A percentile compares a stretch with the other conserved stretches of the same genome.
These are phyloP conservation scores for Lantana camara DNA, from an alignment of 257 asterid genomes.

Conservation along the genomic window DNA sequence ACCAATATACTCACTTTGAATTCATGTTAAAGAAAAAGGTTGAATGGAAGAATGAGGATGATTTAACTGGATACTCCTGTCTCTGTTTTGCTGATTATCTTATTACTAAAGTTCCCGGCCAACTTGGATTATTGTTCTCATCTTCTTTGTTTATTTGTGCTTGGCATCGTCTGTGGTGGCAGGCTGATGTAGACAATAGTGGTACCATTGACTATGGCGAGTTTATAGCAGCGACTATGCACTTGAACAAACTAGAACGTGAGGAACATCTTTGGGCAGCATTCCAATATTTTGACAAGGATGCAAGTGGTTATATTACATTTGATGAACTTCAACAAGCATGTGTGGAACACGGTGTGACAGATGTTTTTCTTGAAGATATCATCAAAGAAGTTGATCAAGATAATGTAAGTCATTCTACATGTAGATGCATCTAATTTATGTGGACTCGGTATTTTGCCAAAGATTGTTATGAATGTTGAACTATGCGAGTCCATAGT, in stretches of 20 bases:
- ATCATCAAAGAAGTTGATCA: constrained; percentile 84
- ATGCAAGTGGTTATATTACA: constrained; percentile 83
- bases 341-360: constrained; percentile 71
- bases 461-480: too few relatives aligned
- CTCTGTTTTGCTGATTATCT: too few relatives aligned
- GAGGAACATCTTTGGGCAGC: constrained; percentile 88
- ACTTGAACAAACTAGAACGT: constrained; percentile 76
- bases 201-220: constrained; percentile 89
- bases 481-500: too few relatives aligned
- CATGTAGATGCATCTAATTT: constrained; percentile 7
- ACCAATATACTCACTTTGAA: constrained; percentile 13
- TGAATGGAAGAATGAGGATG: too few relatives aligned
- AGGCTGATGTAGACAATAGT: constrained; percentile 92
- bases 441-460: not conserved
- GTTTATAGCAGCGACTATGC: constrained; percentile 82
- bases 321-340: constrained; percentile 89
- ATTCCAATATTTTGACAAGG: constrained; percentile 81
- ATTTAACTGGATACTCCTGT: too few relatives aligned
- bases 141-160: too few relatives aligned
- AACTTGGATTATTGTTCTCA: too few relatives aligned
- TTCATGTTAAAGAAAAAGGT: too few relatives aligned
- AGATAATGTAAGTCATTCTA: constrained; percentile 55
- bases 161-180: too few relatives aligned
- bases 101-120: too few relatives aligned
- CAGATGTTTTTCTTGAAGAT: constrained; percentile 70